These are phyloP conservation scores for Arbutus unedo DNA, from an alignment of 148 eudicot species.

Conservation along the genomic window DNA sequence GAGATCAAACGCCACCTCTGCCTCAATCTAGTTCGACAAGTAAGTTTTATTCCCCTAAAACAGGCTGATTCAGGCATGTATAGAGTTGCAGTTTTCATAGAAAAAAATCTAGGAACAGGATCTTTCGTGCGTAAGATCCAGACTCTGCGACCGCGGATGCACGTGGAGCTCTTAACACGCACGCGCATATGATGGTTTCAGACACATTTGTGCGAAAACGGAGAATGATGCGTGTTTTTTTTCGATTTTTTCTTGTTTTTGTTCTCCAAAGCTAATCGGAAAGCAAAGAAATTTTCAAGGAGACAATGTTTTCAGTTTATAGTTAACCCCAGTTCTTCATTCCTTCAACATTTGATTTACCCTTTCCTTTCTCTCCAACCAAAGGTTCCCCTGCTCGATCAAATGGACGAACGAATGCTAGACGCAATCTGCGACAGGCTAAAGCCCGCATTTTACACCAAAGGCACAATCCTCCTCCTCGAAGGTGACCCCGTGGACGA, in stretches of 20 bases:
- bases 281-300: too few species aligned
- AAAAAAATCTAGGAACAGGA: too few species aligned
- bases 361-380: background rate
- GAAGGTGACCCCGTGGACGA: slow-evolving; percentile 78
- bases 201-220: background rate
- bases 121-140: too few species aligned
- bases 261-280: too few species aligned
- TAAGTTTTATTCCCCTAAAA: slow-evolving; percentile 24
- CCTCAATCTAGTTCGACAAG: slow-evolving; percentile 67
- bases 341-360: background rate
- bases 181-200: background rate
- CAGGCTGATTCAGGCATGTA: too few species aligned
- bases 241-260: too few species aligned
- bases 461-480: slow-evolving; percentile 52
- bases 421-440: slow-evolving; percentile 81
- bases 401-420: slow-evolving; percentile 68
- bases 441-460: slow-evolving; percentile 54
- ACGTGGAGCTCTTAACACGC: background rate
- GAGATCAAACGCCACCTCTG: slow-evolving; percentile 85
- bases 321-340: too few species aligned
- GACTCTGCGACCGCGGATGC: background rate
- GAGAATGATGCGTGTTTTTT: too few species aligned
- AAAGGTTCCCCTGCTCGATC: slow-evolving; percentile 66
- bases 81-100: too few species aligned
- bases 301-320: too few species aligned